A percentile compares a stretch with the other conserved stretches of the same genome.
Conservation (phyloP, 2,329 filamentous ascomycete genomes). For the Colletotrichum australisinense region DNA sequence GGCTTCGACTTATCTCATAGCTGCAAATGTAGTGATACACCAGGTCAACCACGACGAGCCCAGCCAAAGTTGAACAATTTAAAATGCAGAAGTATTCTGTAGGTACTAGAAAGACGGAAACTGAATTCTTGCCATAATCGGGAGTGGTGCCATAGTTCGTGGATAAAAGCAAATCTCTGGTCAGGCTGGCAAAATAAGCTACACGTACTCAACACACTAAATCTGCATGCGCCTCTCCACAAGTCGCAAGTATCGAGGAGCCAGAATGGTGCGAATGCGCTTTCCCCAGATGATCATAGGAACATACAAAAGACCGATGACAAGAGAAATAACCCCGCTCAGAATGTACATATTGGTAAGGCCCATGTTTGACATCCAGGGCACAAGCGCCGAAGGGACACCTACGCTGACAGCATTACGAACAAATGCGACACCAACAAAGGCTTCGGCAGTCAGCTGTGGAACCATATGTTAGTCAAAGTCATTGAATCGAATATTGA, state of each 20-base stretch:
- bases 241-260: slow-evolving; percentile 24
- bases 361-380: slow-evolving; percentile 46
- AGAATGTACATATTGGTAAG: slow-evolving; percentile 44
- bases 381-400: slow-evolving; percentile 42
- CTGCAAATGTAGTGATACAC: neutral
- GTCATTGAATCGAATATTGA: neutral
- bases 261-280: slow-evolving; percentile 38
- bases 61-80: neutral
- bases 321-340: slow-evolving; percentile 39
- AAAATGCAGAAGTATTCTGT: no score
- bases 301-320: slow-evolving; percentile 40
- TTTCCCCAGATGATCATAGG: slow-evolving; percentile 48
- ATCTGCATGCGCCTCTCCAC: slow-evolving; percentile 24
- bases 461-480: neutral
- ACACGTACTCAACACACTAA: neutral
- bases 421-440: slow-evolving; percentile 46
- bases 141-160: neutral
- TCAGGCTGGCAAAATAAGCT: neutral
- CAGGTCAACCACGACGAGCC: neutral
- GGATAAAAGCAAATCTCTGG: neutral
- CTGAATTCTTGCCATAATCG: no score
- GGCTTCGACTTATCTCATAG: neutral
- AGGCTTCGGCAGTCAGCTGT: slow-evolving; percentile 43
- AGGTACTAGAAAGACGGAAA: no score
- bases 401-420: slow-evolving; percentile 45